These are phyloP conservation scores for Venturia carpophila DNA, from an alignment of 2,329 filamentous ascomycete genomes.

Conservation along the genomic window DNA sequence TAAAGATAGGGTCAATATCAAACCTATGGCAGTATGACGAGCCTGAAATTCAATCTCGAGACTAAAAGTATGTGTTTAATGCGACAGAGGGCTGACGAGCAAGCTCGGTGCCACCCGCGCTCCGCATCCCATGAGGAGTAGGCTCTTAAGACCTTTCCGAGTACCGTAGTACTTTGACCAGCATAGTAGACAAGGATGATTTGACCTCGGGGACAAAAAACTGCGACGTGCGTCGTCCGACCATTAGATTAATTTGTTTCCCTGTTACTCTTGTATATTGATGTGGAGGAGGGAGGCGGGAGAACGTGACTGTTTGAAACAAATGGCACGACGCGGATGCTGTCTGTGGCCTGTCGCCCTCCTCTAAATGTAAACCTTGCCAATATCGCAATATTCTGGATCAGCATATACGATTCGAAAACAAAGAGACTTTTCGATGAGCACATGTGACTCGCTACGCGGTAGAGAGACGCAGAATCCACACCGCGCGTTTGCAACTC, in stretches of 20 bases:
- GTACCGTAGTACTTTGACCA: neutral
- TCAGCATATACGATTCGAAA: neutral
- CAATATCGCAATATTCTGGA: neutral
- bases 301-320: neutral
- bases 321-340: neutral
- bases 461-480: neutral
- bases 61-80: constrained; percentile 1
- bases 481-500: neutral
- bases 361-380: neutral
- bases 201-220: neutral
- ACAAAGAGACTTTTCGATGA: neutral
- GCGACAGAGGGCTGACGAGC: neutral
- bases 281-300: neutral
- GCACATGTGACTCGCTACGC: neutral
- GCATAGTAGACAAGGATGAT: constrained; percentile 4
- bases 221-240: constrained; percentile 8
- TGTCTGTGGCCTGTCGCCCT: neutral
- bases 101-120: constrained; percentile 9
- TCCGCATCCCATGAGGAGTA: neutral
- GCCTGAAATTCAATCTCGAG: neutral
- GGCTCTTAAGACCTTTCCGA: neutral
- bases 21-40: neutral
- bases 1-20: neutral
- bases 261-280: constrained; percentile 5
- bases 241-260: constrained; percentile 14